Base-by-base conservation (phyloP, 176 grass and related monocot genomes). In the Juncus effusus region DNA sequence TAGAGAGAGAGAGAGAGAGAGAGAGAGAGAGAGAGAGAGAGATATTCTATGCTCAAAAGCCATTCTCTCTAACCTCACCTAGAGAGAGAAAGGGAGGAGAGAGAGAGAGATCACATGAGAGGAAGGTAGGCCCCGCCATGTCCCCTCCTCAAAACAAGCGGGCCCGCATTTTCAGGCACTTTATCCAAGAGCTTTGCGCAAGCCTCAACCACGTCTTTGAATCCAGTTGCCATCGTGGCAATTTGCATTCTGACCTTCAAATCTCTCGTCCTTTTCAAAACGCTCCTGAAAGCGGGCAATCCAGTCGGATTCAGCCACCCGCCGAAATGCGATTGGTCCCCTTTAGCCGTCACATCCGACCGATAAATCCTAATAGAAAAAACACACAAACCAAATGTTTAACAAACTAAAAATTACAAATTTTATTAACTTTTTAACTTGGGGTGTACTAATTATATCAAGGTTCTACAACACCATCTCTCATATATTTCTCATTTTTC, bases 61-160 rank as follows among this genome's bases (percentile, higher is more conserved):
- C 19, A 28, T 28, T 28, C 19, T 28, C 19, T 28, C 19, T 1
- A 28, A 28, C 19, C 19, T 28, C 19, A 28, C 19, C 19, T 28
- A 28, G 19, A 11, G 0, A 60, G 13, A 58, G 10, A 37, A 64
- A 28, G 6, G 69, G n/a, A 74, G 42, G 35, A 47, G 38, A 6
- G 49, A 82, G 42, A 60, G 56, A 2, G 38, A 1, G 41, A 67
- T 58, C 12, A 92, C 93, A 97, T 89, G 74, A 92, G 82, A 28
- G 93, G 93, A 64, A 97, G 80, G 77, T 97, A 97, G 69, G 88
- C 68, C 2, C 93, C 93, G 5, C 93, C 93, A 69, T 97, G 93
- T 51, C 93, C 88, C 78, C 79, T 92, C 70, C 87, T 82, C 69
- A 97, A 63, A 42, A 97, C 74, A 36, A 97, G 80, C 0, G 93